Base-by-base conservation (phyloP, 108 stramenopile species). In the Phaeodactylum tricornutum region DNA sequence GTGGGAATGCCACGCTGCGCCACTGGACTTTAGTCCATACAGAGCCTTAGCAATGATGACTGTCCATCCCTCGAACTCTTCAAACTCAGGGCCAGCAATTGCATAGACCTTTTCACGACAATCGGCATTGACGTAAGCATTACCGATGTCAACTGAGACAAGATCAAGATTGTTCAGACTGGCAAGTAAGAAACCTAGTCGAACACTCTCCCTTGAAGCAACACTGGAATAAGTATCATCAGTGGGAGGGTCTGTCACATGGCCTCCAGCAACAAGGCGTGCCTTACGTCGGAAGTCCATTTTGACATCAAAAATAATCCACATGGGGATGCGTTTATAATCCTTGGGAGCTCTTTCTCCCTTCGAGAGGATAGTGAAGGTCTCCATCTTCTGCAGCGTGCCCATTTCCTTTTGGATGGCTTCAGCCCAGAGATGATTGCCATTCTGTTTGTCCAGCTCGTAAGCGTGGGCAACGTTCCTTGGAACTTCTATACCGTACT, bases 141-240 rank as follows among this genome's bases (percentile, higher is more conserved):
- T 66, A 6, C 46, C 47, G 15, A 77, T 57, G 44, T 71, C 69
- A 16, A 53, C 62, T n/a, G 59, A 20, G 28, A 60, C 4, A 9
- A 75, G 29, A 43, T 71, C 74, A 3, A 70, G 40, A 35, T 59
- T 55, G 35, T 75, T 70, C 37, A 69, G 36, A 9, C 66, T 69
- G 0, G 69, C 74, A 56, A 60, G 8, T 9, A 60, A 15, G 28
- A 77, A 60, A 5, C 67, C 71, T 28, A 69, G 44, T 30, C 65
- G 60, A 1, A 69, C 64, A 30, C 68, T 72, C 4, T 72, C 67
- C 0, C 68, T 9, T 20, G 64, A 57, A 0, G 73, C 77, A 12
- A 73, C 77, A 41, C 67, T 72, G 2, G 69, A 50, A 52, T 73
- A 72, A 0, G 73, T 79, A 4, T 61, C 41, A 2, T 33, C 28